Percentiles rank a stretch among this genome's conserved stretches.
phyloP scores from a whole-genome alignment of 2,329 filamentous ascomycete genomes.

The Neopestalotiopsis clavispora region DNA sequence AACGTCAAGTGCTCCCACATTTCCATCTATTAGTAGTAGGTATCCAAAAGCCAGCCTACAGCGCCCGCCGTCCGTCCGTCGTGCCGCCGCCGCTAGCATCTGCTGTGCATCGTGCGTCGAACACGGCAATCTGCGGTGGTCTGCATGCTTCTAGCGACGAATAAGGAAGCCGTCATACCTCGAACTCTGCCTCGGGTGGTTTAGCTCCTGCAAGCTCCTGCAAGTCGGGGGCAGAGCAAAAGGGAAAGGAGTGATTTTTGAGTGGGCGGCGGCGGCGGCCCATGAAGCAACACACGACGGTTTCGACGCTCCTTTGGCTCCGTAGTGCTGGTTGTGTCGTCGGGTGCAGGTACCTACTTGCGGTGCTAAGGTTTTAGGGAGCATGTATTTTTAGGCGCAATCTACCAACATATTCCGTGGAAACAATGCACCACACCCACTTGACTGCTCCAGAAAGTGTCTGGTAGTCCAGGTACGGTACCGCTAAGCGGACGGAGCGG shows the following conservation, averaged over 20 bases:
- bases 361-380: not conserved
- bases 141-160: conserved; percentile 10
- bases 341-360: no score
- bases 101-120: conserved; percentile 10
- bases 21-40: no score
- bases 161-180: not conserved
- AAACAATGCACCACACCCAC: no score
- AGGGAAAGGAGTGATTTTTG: not conserved
- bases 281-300: not conserved
- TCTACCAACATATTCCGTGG: not conserved
- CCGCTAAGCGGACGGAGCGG: not conserved
- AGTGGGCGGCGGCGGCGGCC: no score
- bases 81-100: not conserved
- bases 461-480: not conserved
- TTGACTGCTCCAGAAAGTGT: not conserved
- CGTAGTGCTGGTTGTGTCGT: not conserved
- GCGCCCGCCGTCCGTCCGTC: not conserved
- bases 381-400: conserved; percentile 1
- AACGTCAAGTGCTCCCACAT: no score
- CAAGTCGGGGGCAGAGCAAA: not conserved
- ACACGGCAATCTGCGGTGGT: not conserved
- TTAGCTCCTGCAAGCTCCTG: not conserved
- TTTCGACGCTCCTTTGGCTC: not conserved
- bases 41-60: not conserved
- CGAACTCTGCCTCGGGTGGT: not conserved